A percentile compares a stretch with the other conserved stretches of the same genome.
phyloP scores from a whole-genome alignment of 371 early-diverging fungal species.

The Lichtheimia corymbifera region DNA sequence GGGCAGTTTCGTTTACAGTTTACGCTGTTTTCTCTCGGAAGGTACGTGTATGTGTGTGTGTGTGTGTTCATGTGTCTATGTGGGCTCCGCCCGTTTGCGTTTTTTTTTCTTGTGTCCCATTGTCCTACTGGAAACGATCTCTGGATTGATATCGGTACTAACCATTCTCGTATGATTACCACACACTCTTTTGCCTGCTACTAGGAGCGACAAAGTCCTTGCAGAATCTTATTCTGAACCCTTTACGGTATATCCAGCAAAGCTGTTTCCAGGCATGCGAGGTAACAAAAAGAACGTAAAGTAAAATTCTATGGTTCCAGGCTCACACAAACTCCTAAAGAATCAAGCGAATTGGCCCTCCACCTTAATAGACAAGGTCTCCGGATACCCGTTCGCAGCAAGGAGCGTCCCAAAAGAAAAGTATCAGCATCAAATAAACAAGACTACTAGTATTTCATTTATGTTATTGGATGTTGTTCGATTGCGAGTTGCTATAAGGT shows the following conservation, averaged over 20 bases:
- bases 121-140: too few relatives aligned
- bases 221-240: constrained; percentile 40
- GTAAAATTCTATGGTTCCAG: not conserved
- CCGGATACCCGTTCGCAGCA: constrained; percentile 62
- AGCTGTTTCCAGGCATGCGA: constrained; percentile 67
- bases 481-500: too few relatives aligned
- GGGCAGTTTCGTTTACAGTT: constrained; percentile 50
- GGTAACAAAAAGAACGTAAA: constrained; percentile 33
- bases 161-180: not conserved
- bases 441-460: too few relatives aligned
- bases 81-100: too few relatives aligned
- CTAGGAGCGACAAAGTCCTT: constrained; percentile 21
- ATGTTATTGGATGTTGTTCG: too few relatives aligned
- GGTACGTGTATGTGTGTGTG: constrained; percentile 11
- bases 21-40: constrained; percentile 34
- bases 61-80: too few relatives aligned
- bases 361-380: constrained; percentile 70
- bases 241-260: constrained; percentile 55
- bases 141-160: too few relatives aligned
- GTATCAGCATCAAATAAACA: constrained; percentile 1
- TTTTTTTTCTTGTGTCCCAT: too few relatives aligned
- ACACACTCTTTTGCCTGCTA: not conserved
- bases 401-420: constrained; percentile 20
- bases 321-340: constrained; percentile 24
- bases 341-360: constrained; percentile 64